Evolutionary conservation across 2,329 filamentous ascomycete species (phyloP), one percentile per base, ranked within the genome.

Genomic region (Verticillium dahliae): DNA sequence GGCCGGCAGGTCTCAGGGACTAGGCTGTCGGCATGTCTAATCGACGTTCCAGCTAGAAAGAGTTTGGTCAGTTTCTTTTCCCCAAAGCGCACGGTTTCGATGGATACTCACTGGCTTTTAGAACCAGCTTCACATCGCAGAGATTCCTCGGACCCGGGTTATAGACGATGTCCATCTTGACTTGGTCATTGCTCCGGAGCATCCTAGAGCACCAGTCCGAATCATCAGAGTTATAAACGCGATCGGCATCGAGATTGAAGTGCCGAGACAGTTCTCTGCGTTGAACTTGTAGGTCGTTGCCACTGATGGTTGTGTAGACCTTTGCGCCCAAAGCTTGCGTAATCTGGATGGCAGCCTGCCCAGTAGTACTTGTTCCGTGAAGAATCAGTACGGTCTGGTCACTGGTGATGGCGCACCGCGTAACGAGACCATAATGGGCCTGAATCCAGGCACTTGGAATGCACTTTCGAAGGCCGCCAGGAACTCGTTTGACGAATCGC

Each of bases 341-440:
- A 2, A 83, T 63, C 11, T 74, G 71, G 2, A 83, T 65, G 2
- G 78, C 80, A 10, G 76, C 76, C 41, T 79, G 72, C 1, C 81
- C 80, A 22, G 77, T 70, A 0, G 73, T 71, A 57, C 79, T 77
- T 4, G 77, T 74, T 3, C 75, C 81, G 10, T 73, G 73, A 59
- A 81, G 77, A 18, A 84, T 70, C 4, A 84, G 70, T 4, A 82
- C 71, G 2, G 65, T 73, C 13, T 73, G 67, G 0, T 68, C 69
- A 0, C 61, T 59, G 2, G 64, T 60, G 6, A 78, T 67, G 0
- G 63, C 62, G 0, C 70, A 72, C 39, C 71, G 50, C 13, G 70
- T 62, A 2, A 68, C 33, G 6, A 85, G 68, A 2, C 73, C 75
- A 61, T 82, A 76, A 60, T 75, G 74, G 1, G 80, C 81, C 4